phyloP scores from a whole-genome alignment of 495 filamentous ascomycete genomes.

The Diplogelasinospora grovesii region DNA sequence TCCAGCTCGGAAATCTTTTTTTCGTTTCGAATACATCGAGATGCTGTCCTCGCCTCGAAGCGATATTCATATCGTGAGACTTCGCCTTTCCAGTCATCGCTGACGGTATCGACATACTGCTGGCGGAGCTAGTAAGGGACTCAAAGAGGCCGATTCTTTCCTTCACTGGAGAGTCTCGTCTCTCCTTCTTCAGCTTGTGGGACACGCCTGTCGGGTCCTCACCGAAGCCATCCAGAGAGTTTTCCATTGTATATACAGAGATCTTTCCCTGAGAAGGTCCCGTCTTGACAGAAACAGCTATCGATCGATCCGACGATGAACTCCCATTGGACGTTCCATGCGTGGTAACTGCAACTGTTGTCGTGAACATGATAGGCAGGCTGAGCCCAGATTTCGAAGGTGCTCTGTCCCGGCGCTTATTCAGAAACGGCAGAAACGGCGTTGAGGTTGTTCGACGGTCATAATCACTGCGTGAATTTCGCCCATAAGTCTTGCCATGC shows the following conservation, averaged over 20 bases:
- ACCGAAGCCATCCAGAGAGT: neutral
- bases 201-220: constrained; percentile 1
- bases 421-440: constrained; percentile 10
- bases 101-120: constrained; percentile 2
- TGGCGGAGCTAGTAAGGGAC: constrained; percentile 11
- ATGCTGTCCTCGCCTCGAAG: constrained; percentile 8
- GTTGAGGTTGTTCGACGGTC: constrained; percentile 1
- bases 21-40: constrained; percentile 6
- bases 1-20: constrained; percentile 2
- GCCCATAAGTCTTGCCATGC: too few species aligned
- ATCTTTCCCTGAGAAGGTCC: neutral
- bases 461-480: neutral
- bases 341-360: constrained; percentile 13
- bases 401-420: constrained; percentile 7
- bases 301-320: constrained; percentile 4
- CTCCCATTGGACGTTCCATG: neutral
- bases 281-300: neutral
- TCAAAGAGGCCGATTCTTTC: constrained; percentile 31
- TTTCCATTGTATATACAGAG: neutral
- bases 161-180: constrained; percentile 27
- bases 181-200: constrained; percentile 10
- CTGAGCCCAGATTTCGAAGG: constrained; percentile 7
- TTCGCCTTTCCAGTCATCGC: constrained; percentile 2
- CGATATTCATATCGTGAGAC: neutral
- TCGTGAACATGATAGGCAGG: constrained; percentile 16